Percentiles rank a stretch among this genome's conserved stretches.
Evolutionary conservation across 73 alveolate species (phyloP).

Genomic region (Symbiodinium pilosum): DNA sequence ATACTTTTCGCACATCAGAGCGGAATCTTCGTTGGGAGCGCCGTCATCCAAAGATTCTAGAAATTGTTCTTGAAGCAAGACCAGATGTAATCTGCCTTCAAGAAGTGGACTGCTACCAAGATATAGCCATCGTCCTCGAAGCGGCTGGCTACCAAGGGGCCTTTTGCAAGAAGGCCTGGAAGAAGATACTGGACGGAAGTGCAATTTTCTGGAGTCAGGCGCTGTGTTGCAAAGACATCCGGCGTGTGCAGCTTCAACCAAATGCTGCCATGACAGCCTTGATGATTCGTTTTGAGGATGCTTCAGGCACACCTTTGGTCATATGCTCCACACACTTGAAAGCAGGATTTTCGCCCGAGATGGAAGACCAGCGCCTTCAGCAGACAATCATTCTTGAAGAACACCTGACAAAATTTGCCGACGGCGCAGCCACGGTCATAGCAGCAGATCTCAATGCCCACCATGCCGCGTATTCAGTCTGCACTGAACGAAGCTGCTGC

Average conservation of each 20-base stretch:
- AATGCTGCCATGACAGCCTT: slow-evolving; percentile 47
- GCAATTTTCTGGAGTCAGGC: slow-evolving; percentile 40
- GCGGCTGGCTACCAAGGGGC: background rate
- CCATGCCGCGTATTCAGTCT: slow-evolving; percentile 21
- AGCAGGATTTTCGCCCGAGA: slow-evolving; percentile 57
- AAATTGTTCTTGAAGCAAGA: background rate
- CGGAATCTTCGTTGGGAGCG: slow-evolving; percentile 15
- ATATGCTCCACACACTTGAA: slow-evolving; percentile 55
- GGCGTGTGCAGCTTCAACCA: slow-evolving; percentile 1
- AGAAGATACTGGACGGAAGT: slow-evolving; percentile 39
- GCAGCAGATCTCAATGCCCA: slow-evolving; percentile 78
- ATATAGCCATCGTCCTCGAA: background rate
- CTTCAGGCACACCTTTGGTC: slow-evolving; percentile 10
- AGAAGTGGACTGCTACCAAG: slow-evolving; percentile 36
- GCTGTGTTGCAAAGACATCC: background rate
- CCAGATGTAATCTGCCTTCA: slow-evolving; percentile 51
- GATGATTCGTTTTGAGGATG: background rate
- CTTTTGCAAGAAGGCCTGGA: slow-evolving; percentile 75
- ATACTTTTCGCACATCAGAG: slow-evolving; percentile 23
- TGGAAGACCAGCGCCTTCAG: slow-evolving; percentile 57
- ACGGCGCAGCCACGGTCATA: background rate
- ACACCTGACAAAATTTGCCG: background rate
- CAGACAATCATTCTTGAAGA: slow-evolving; percentile 12
- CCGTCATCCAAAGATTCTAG: slow-evolving; percentile 3
- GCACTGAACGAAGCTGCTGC: slow-evolving; percentile 32